Conservation (phyloP, 2,329 filamentous ascomycete genomes). For the Epichloe scottii region DNA sequence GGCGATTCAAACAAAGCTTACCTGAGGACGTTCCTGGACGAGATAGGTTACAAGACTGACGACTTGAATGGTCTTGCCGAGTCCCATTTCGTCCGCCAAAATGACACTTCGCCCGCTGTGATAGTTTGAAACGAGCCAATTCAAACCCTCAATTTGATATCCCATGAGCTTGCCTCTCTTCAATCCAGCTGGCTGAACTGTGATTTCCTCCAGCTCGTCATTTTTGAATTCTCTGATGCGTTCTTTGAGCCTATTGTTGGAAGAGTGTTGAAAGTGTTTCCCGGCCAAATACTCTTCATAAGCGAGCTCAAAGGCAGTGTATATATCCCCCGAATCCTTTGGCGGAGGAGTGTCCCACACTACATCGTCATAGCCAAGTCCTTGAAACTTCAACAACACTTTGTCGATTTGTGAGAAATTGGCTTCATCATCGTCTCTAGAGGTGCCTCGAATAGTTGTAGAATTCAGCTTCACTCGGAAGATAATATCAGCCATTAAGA, state of each 20-base stretch:
- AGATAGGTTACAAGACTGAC: slow-evolving; percentile 70
- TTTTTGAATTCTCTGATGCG: slow-evolving; percentile 57
- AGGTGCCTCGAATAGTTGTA: slow-evolving; percentile 35
- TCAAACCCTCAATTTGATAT: slow-evolving; percentile 85
- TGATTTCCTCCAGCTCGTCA: slow-evolving; percentile 55
- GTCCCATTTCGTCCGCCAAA: slow-evolving; percentile 93
- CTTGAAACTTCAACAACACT: slow-evolving; percentile 83
- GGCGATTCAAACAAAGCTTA: slow-evolving; percentile 9
- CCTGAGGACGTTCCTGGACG: slow-evolving; percentile 47
- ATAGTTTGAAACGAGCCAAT: slow-evolving; percentile 92
- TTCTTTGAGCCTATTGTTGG: slow-evolving; percentile 47
- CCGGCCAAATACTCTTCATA: slow-evolving; percentile 80
- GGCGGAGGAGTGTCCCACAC: slow-evolving; percentile 79
- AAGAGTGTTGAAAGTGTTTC: slow-evolving; percentile 50
- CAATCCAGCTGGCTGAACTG: slow-evolving; percentile 60
- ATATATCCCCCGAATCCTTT: slow-evolving; percentile 50
- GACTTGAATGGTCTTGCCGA: slow-evolving; percentile 94
- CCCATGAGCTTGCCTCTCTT: slow-evolving; percentile 76
- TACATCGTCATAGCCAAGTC: slow-evolving; percentile 76
- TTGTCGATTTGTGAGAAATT: slow-evolving; percentile 60
- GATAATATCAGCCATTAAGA: slow-evolving; percentile 75
- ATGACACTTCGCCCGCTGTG: slow-evolving; percentile 74
- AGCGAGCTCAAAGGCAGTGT: slow-evolving; percentile 67
- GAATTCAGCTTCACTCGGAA: slow-evolving; percentile 55
- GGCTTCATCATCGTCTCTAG: slow-evolving; percentile 56